Conservation (phyloP, 1,284 basidiomycete genomes). For the Marasmius tenuissimus region DNA sequence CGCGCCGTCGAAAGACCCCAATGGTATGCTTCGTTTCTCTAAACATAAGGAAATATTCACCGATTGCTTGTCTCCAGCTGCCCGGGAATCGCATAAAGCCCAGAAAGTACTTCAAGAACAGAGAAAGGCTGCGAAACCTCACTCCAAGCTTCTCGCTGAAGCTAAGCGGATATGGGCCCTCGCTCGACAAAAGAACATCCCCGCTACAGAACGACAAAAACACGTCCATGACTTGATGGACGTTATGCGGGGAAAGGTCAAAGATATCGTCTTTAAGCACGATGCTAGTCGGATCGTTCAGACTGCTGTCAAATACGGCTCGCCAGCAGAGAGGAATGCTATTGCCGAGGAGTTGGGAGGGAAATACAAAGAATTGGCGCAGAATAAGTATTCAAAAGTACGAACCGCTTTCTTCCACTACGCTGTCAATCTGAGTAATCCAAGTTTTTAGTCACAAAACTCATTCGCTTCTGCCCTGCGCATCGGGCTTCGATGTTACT, state of each 20-base stretch:
- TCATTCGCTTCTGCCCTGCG: constrained; percentile 75
- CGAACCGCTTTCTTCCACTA: constrained; percentile 9
- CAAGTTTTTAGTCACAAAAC: constrained; percentile 83
- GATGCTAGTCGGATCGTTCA: constrained; percentile 88
- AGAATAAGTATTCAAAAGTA: constrained; percentile 89
- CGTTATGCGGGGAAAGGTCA: constrained; percentile 74
- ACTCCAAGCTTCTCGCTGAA: constrained; percentile 68
- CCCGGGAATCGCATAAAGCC: constrained; percentile 65
- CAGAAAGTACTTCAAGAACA: constrained; percentile 65
- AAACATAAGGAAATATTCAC: constrained; percentile 5
- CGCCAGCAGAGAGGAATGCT: constrained; percentile 75
- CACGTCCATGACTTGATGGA: constrained; percentile 73
- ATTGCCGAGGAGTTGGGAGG: constrained; percentile 83
- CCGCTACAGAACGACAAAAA: constrained; percentile 70
- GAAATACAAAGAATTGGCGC: constrained; percentile 72
- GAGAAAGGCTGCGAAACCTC: constrained; percentile 74
- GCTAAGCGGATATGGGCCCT: constrained; percentile 85
- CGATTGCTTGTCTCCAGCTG: constrained; percentile 34
- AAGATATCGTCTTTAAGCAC: constrained; percentile 86
- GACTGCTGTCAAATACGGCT: constrained; percentile 82
- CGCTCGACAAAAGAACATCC: constrained; percentile 72
- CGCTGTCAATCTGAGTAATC: not conserved
- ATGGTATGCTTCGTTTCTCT: constrained; percentile 40
- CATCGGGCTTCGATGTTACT: constrained; percentile 72
- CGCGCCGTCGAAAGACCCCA: constrained; percentile 46